phyloP scores from a whole-genome alignment of 179 eudicot genomes.

The Gypsophila paniculata region DNA sequence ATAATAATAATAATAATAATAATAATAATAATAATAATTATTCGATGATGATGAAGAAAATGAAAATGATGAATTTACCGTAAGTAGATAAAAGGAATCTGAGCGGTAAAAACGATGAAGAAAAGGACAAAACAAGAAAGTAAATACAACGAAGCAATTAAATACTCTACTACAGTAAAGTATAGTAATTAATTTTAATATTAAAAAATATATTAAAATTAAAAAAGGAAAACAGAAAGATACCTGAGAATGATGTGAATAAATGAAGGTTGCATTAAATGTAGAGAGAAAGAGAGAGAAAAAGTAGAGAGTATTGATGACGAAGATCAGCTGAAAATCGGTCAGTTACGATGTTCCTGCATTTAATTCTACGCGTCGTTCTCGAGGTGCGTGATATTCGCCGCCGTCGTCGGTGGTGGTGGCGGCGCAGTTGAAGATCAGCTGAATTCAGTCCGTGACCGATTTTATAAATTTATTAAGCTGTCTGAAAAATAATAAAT shows the following conservation, averaged over 20 bases:
- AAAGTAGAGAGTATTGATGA: background rate
- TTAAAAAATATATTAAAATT: background rate
- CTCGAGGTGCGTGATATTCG: background rate
- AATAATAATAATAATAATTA: no score
- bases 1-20: background rate
- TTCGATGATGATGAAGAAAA: no score
- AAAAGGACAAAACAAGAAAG: background rate
- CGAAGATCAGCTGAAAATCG: background rate
- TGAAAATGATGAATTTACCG: background rate
- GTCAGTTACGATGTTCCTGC: constrained; percentile 14
- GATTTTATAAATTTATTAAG: no score
- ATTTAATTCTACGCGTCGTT: background rate
- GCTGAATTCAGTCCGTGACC: no score
- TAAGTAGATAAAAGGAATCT: background rate
- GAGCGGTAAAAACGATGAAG: constrained; percentile 10
- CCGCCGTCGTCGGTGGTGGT: background rate
- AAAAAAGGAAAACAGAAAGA: background rate
- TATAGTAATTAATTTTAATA: background rate
- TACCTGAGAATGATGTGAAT: constrained; percentile 18
- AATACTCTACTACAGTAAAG: no score
- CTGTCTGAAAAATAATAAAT: no score
- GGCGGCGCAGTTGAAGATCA: no score
- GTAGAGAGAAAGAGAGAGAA: background rate
- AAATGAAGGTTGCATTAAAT: constrained; percentile 19
- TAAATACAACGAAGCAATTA: no score